phyloP scores from a whole-genome alignment of 176 grass and related monocot species.

The Zea luxurians region DNA sequence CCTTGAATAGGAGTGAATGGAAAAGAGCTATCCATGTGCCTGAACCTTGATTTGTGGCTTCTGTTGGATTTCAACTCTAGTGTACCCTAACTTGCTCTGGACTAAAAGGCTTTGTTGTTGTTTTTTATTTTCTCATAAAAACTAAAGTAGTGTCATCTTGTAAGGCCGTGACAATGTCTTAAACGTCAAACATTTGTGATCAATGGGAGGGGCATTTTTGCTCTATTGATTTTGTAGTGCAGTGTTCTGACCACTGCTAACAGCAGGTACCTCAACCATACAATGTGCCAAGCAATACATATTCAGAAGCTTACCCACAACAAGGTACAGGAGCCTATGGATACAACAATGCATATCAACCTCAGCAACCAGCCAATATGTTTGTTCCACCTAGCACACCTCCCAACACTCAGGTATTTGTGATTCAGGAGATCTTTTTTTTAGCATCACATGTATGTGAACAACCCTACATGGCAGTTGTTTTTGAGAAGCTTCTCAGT shows the following conservation, averaged over 20 bases:
- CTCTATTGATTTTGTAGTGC: slow-evolving; percentile 22
- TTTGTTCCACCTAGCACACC: slow-evolving; percentile 67
- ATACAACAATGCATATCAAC: slow-evolving; percentile 72
- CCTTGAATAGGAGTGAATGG: too few species aligned
- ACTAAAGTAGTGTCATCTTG: neutral
- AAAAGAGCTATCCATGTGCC: too few species aligned
- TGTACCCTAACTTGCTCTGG: too few species aligned
- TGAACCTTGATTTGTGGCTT: too few species aligned
- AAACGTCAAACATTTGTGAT: too few species aligned
- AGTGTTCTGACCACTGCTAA: slow-evolving; percentile 24
- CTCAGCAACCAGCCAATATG: slow-evolving; percentile 52
- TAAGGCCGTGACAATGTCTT: neutral
- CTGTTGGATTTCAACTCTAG: too few species aligned
- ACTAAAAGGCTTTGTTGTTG: too few species aligned
- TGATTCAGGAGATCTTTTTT: slow-evolving; percentile 2
- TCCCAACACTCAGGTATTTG: slow-evolving; percentile 54
- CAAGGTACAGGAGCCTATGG: slow-evolving; percentile 45
- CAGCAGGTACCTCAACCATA: slow-evolving; percentile 47
- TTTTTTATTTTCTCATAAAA: neutral
- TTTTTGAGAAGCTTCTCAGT: neutral
- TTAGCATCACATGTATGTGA: slow-evolving; percentile 9
- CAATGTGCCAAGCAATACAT: slow-evolving; percentile 41
- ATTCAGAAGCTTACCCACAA: slow-evolving; percentile 56
- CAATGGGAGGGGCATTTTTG: neutral
- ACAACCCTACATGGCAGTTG: neutral